These are phyloP conservation scores for Xylaria sp. DNA, from an alignment of 2,329 filamentous ascomycete genomes.

Conservation along the genomic window DNA sequence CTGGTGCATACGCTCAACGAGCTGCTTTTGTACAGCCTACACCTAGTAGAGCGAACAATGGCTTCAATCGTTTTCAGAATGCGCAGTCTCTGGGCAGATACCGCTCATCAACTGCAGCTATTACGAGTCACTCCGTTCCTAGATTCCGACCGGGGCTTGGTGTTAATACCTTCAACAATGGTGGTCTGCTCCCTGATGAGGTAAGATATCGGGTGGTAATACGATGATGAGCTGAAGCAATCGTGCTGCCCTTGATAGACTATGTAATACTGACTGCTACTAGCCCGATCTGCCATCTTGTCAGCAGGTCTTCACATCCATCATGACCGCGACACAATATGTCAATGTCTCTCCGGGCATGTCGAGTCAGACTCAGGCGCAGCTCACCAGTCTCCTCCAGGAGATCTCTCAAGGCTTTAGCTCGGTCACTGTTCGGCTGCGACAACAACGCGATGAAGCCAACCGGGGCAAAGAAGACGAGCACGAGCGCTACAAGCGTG, in stretches of 20 bases:
- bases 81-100: conserved; percentile 17
- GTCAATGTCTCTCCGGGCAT: conserved; percentile 41
- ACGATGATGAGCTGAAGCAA: neutral
- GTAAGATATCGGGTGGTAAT: conserved; percentile 7
- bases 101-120: conserved; percentile 18
- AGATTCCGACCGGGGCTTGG: conserved; percentile 18
- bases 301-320: conserved; percentile 29
- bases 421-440: conserved; percentile 28
- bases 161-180: conserved; percentile 14
- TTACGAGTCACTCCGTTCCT: conserved; percentile 14
- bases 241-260: neutral
- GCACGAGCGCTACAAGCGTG: conserved; percentile 34
- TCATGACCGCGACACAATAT: conserved; percentile 42
- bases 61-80: conserved; percentile 14
- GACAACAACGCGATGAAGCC: conserved; percentile 38
- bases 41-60: conserved; percentile 25
- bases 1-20: conserved; percentile 20
- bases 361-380: conserved; percentile 24
- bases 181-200: conserved; percentile 10
- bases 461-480: conserved; percentile 21
- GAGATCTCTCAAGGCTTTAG: conserved; percentile 42
- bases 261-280: neutral
- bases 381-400: conserved; percentile 38
- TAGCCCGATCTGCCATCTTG: conserved; percentile 18
- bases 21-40: conserved; percentile 27